Conservation (phyloP, 148 eudicot species). For the Hydrangea macrophylla region DNA sequence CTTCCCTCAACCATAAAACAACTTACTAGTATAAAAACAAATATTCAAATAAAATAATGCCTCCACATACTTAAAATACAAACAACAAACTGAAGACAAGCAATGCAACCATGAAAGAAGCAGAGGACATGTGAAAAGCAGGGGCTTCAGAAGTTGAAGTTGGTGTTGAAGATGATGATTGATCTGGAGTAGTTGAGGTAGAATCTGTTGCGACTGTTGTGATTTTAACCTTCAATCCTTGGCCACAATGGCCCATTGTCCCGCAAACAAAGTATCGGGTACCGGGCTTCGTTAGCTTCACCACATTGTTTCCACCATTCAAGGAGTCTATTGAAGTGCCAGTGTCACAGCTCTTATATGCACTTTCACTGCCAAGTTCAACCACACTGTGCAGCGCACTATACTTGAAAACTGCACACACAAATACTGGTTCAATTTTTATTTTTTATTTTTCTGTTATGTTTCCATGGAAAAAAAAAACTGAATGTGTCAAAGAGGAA, state of each 20-base stretch:
- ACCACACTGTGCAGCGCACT: conserved; percentile 56
- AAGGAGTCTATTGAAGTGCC: conserved; percentile 38
- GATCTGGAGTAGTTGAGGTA: conserved; percentile 20
- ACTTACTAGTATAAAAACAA: too few relatives aligned
- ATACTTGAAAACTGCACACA: conserved; percentile 58
- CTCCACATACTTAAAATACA: background rate
- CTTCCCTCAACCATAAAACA: too few relatives aligned
- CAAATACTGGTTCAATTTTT: background rate
- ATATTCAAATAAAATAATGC: too few relatives aligned
- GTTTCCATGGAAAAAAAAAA: too few relatives aligned
- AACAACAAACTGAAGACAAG: background rate
- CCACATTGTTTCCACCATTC: conserved; percentile 43
- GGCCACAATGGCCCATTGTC: conserved; percentile 58
- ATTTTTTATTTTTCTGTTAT: too few relatives aligned
- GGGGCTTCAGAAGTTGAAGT: conserved; percentile 22
- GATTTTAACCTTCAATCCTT: conserved; percentile 70
- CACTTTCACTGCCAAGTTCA: conserved; percentile 55
- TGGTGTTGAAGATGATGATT: conserved; percentile 16
- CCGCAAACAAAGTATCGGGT: conserved; percentile 67
- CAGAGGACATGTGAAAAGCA: background rate
- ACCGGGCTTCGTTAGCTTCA: conserved; percentile 54
- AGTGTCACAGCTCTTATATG: conserved; percentile 52
- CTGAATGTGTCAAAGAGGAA: background rate
- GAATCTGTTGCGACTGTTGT: conserved; percentile 32
- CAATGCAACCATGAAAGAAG: background rate